A percentile compares a stretch with the other conserved stretches of the same genome.
phyloP scores from a whole-genome alignment of 345 rosid species.

The Sisymbrium altissimum region DNA sequence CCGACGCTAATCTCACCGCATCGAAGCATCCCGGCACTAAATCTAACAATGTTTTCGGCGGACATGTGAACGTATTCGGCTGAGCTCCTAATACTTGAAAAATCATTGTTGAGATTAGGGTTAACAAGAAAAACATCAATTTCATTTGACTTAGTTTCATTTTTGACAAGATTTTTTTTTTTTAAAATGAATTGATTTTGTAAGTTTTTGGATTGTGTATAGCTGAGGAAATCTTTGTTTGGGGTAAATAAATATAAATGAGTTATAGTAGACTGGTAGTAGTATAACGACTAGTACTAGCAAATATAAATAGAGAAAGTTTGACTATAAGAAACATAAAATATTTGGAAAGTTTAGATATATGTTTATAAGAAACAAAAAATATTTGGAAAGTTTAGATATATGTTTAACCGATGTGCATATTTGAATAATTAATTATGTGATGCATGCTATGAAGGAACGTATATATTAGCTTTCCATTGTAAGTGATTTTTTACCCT shows the following conservation, averaged over 20 bases:
- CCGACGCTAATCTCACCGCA: neutral
- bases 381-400: too few species aligned
- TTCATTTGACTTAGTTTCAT: neutral
- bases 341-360: too few species aligned
- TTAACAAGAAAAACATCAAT: neutral
- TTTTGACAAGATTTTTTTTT: neutral
- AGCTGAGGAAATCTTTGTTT: neutral
- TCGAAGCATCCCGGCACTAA: neutral
- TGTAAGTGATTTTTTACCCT: too few species aligned
- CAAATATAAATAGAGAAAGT: too few species aligned
- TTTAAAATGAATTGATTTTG: neutral
- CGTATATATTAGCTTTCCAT: too few species aligned
- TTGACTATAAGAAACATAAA: too few species aligned
- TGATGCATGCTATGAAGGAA: too few species aligned
- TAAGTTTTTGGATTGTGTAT: neutral
- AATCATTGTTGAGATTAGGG: neutral
- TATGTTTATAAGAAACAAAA: too few species aligned
- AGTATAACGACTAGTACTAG: too few species aligned
- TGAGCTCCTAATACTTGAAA: neutral
- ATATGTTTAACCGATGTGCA: too few species aligned
- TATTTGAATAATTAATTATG: too few species aligned
- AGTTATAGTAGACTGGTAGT: too few species aligned
- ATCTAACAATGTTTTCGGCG: neutral
- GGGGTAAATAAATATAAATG: neutral
- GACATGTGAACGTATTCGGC: neutral